These are phyloP conservation scores for Exutisphaerella laricina DNA, from an alignment of 2,329 filamentous ascomycete species.

Conservation along the genomic window DNA sequence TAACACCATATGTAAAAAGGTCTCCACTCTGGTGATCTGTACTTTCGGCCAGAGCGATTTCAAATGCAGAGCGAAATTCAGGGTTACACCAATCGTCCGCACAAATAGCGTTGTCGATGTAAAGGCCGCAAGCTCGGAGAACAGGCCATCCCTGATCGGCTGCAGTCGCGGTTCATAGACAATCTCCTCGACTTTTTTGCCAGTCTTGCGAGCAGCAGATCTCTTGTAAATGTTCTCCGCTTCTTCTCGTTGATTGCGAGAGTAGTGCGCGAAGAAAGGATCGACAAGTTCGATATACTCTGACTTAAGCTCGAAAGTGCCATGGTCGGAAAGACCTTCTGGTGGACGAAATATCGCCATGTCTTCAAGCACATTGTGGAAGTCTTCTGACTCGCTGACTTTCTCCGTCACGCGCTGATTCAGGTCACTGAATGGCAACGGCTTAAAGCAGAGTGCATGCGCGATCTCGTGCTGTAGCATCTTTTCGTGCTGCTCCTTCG, in stretches of 20 bases:
- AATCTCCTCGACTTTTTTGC: conserved; percentile 72
- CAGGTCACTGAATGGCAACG: conserved; percentile 89
- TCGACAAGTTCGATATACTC: conserved; percentile 84
- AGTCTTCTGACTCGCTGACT: conserved; percentile 81
- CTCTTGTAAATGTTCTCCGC: conserved; percentile 84
- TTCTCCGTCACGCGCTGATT: conserved; percentile 80
- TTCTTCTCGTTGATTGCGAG: conserved; percentile 94
- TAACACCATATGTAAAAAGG: conserved; percentile 84
- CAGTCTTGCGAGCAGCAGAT: conserved; percentile 80
- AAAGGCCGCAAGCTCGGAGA: conserved; percentile 69
- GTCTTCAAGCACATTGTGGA: conserved; percentile 74
- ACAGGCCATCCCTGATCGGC: conserved; percentile 69
- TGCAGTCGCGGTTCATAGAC: conserved; percentile 85
- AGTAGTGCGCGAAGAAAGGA: conserved; percentile 93
- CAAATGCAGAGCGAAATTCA: conserved; percentile 72
- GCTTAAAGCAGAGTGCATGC: conserved; percentile 93
- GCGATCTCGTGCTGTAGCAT: conserved; percentile 83
- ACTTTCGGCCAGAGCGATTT: conserved; percentile 65
- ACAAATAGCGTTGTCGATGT: conserved; percentile 80
- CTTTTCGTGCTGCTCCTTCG: conserved; percentile 57
- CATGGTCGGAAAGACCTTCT: conserved; percentile 85
- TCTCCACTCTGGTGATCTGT: conserved; percentile 76
- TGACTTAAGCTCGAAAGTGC: conserved; percentile 86
- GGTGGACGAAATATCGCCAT: conserved; percentile 87
- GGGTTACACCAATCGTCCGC: conserved; percentile 81